Evolutionary conservation across 306 rosid species (phyloP), one percentile per base, ranked within the genome.

Genomic region (Acacia confusa): DNA sequence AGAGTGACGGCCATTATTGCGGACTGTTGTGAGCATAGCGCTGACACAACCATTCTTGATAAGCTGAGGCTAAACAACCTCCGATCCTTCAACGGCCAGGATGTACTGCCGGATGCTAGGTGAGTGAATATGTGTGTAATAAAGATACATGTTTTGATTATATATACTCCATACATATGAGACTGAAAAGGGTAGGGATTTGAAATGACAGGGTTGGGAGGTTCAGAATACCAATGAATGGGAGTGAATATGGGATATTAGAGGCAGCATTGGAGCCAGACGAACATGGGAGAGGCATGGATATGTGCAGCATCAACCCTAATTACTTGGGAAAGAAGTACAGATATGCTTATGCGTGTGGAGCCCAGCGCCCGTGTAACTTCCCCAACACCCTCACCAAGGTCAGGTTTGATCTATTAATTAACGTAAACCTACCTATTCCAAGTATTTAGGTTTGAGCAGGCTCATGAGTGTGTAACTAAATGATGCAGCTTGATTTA

Each of bases 251-350:
- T 70, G 99, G 98, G 77, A 85, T 79, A 55, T 58, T 95, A 43
- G 97, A 93, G 45, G 89, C 96, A 80, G 99, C 98, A 53, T 79
- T 95, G 78, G 92, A 92, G 68, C 94, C 98, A 22, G 86, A 95
- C 55, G 97, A 95, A 84, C 99, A 95, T 77, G 98, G 99, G 5
- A 92, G 68, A 84, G 99, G 98, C 55, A 86, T 93, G 88, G 99
- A 95, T 79, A 95, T 95, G 99, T 95, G 99, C 82, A 92, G 92
- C 89, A 86, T 95, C 70, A 93, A 95, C 87, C 99, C 94, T 28
- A 83, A 86, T 5, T 82, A 77, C 76, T 40, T 93, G 78, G 99
- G 99, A 50, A 84, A 79, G 84, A 86, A 89, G 71, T 95, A 95
- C 84, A 87, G 96, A 91, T 95, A 89, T 78, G 92, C 98, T 40